Conservation (phyloP, 306 rosid species). For the Glycyrrhiza uralensis region DNA sequence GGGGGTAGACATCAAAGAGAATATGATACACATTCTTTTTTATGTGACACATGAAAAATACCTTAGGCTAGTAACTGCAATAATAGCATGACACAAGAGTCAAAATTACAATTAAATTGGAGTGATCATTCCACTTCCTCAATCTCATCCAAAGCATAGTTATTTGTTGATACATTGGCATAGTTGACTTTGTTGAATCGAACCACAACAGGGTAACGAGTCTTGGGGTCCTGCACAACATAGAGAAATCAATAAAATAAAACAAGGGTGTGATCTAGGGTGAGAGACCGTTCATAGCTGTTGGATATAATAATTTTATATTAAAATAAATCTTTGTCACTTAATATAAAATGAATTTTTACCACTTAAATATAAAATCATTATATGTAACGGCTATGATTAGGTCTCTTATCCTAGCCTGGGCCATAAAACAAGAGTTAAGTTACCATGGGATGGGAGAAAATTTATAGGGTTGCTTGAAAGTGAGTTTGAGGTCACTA, state of each 20-base stretch:
- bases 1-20: constrained; percentile 37
- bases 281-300: too few species aligned
- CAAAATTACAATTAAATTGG: constrained; percentile 33
- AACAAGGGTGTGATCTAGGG: too few species aligned
- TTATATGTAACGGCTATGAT: too few species aligned
- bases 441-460: background rate
- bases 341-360: too few species aligned
- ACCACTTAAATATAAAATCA: too few species aligned
- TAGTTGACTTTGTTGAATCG: constrained; percentile 82
- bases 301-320: too few species aligned
- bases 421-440: background rate
- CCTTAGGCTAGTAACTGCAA: constrained; percentile 36
- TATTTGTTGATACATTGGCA: constrained; percentile 86
- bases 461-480: background rate
- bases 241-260: constrained; percentile 5
- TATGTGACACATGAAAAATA: constrained; percentile 20
- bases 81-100: constrained; percentile 43
- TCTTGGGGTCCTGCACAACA: constrained; percentile 64
- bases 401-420: too few species aligned
- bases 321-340: too few species aligned
- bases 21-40: constrained; percentile 45
- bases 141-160: constrained; percentile 87
- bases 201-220: constrained; percentile 84
- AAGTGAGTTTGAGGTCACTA: background rate
- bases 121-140: constrained; percentile 61